Evolutionary conservation across 2,329 filamentous ascomycete genomes (phyloP).

Genomic region (Aspergillus hortae): DNA sequence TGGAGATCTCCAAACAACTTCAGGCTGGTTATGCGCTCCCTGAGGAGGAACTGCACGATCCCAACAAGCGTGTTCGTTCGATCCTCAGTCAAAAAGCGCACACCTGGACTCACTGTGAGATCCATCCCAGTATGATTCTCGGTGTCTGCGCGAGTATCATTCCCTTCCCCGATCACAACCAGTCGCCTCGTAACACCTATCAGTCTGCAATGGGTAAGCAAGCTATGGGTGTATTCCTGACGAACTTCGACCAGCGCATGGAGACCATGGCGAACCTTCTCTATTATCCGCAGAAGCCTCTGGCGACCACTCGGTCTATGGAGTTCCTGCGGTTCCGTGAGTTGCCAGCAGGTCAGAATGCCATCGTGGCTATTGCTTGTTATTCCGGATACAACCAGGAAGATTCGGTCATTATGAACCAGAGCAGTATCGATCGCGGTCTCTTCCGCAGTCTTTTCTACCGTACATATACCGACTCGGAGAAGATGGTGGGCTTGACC

Average conservation of each 20-base stretch:
- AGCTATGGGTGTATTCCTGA: slow-evolving; percentile 98
- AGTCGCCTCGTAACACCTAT: slow-evolving; percentile 98
- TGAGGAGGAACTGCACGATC: slow-evolving; percentile 65
- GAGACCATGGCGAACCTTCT: slow-evolving; percentile 99
- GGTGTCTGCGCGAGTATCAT: slow-evolving; percentile 99
- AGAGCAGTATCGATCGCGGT: slow-evolving; percentile 96
- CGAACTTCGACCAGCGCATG: slow-evolving; percentile 95
- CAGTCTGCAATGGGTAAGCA: slow-evolving; percentile 99
- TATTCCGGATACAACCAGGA: slow-evolving; percentile 99
- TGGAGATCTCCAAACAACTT: slow-evolving; percentile 71
- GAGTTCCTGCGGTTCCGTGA: slow-evolving; percentile 98
- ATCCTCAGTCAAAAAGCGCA: slow-evolving; percentile 82
- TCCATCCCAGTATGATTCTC: slow-evolving; percentile 98
- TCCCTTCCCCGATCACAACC: slow-evolving; percentile 97
- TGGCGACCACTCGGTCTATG: slow-evolving; percentile 96
- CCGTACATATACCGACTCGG: slow-evolving; percentile 92
- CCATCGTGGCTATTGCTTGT: slow-evolving; percentile 94
- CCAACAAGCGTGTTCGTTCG: slow-evolving; percentile 83
- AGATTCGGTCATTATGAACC: slow-evolving; percentile 99
- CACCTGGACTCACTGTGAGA: slow-evolving; percentile 97
- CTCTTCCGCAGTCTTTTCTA: slow-evolving; percentile 98
- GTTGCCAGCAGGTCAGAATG: slow-evolving; percentile 93
- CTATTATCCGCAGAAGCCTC: slow-evolving; percentile 96
- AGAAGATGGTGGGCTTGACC: slow-evolving; percentile 92
- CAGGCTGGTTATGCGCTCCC: slow-evolving; percentile 61